Percentiles rank a stretch among this genome's conserved stretches.
phyloP scores from a whole-genome alignment of 768 basidiomycete species.

The Suillus fuscotomentosus region DNA sequence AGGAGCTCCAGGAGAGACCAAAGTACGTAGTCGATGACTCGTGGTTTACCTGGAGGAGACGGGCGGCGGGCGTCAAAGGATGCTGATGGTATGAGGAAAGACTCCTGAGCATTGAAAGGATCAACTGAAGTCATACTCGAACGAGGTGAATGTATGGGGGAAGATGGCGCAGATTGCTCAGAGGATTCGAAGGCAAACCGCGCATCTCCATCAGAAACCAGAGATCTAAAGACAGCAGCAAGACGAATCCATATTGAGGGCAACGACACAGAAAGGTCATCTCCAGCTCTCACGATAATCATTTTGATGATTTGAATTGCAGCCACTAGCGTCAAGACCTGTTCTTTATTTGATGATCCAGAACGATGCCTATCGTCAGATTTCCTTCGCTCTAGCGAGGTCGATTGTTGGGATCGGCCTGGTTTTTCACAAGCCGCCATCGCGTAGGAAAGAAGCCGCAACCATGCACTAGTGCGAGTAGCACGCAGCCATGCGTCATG shows the following conservation, averaged over 20 bases:
- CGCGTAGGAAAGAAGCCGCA: constrained; percentile 58
- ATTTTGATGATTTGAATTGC: constrained; percentile 69
- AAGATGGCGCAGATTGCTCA: constrained; percentile 45
- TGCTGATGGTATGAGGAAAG: constrained; percentile 1
- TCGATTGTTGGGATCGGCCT: constrained; percentile 21
- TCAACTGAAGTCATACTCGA: constrained; percentile 26
- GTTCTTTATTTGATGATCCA: constrained; percentile 15
- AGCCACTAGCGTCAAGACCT: constrained; percentile 37
- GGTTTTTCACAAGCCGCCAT: constrained; percentile 49
- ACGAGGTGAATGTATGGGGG: constrained; percentile 53
- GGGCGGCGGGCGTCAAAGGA: constrained; percentile 7
- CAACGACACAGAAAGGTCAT: constrained; percentile 52
- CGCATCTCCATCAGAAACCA: constrained; percentile 59
- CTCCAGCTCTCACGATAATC: constrained; percentile 60
- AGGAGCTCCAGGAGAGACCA: constrained; percentile 74
- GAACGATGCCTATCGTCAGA: constrained; percentile 37
- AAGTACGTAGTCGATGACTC: constrained; percentile 66
- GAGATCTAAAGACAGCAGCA: constrained; percentile 47
- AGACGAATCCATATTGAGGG: constrained; percentile 66
- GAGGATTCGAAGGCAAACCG: constrained; percentile 50
- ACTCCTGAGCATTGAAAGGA: constrained; percentile 6
- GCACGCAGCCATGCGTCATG: constrained; percentile 47
- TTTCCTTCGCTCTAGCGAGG: constrained; percentile 41
- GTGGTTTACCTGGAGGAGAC: constrained; percentile 38
- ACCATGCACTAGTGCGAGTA: constrained; percentile 51